phyloP scores from a whole-genome alignment of 805 yeast species.

The Suhomyces canberraensis region DNA sequence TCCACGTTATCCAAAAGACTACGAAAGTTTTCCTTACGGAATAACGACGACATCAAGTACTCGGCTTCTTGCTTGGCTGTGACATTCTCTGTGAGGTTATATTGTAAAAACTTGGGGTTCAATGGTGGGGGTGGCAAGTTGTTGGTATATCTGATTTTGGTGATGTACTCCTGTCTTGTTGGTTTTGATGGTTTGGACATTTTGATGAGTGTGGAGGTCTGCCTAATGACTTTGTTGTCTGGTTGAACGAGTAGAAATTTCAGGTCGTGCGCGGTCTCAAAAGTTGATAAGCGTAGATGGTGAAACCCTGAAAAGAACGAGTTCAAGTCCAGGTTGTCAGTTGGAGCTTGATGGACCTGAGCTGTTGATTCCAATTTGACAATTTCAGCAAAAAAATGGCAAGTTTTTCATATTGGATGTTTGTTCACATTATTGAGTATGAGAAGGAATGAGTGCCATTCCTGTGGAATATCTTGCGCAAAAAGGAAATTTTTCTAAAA shows the following conservation, averaged over 20 bases:
- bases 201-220: not conserved
- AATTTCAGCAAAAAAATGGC: too few species aligned
- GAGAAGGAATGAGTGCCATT: too few species aligned
- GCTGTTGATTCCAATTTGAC: too few species aligned
- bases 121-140: conserved; percentile 90
- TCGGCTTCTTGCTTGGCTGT: conserved; percentile 38
- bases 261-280: conserved; percentile 1
- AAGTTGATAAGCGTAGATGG: too few species aligned
- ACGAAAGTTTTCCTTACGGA: conserved; percentile 70
- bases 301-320: too few species aligned
- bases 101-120: conserved; percentile 78
- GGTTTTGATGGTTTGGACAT: conserved; percentile 18
- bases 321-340: too few species aligned
- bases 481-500: too few species aligned
- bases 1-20: conserved; percentile 56
- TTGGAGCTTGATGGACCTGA: too few species aligned
- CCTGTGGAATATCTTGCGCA: too few species aligned
- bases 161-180: conserved; percentile 71
- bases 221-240: not conserved
- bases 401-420: too few species aligned
- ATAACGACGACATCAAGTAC: conserved; percentile 63
- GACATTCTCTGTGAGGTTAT: conserved; percentile 36
- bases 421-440: too few species aligned
- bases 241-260: not conserved
- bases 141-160: conserved; percentile 79